Conservation (phyloP, 768 basidiomycete species). For the Tricholoma matsutake region DNA sequence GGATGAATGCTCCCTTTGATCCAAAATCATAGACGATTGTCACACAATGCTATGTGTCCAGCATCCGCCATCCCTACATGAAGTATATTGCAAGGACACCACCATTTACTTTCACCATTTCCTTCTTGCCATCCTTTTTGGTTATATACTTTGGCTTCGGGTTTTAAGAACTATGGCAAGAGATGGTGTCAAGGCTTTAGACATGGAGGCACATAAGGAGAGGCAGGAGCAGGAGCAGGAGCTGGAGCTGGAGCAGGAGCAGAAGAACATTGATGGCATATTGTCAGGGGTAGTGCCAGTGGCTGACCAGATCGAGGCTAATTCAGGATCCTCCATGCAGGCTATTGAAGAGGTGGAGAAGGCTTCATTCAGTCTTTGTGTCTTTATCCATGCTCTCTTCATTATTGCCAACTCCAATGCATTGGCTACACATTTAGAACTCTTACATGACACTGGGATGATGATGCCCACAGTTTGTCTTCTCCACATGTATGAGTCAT, state of each 20-base stretch:
- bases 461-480: background rate
- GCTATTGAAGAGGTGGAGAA: background rate
- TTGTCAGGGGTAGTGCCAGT: background rate
- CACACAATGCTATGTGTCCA: background rate
- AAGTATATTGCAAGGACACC: background rate
- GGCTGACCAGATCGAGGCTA: background rate
- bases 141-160: background rate
- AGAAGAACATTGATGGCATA: background rate
- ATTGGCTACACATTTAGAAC: background rate
- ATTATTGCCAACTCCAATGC: background rate
- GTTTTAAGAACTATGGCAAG: background rate
- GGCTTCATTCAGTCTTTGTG: background rate
- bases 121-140: background rate
- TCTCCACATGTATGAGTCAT: background rate
- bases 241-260: background rate
- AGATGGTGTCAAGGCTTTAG: background rate
- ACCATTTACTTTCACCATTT: background rate
- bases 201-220: background rate
- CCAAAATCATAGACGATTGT: background rate
- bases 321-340: background rate
- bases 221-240: no score
- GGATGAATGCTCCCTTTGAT: background rate
- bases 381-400: background rate
- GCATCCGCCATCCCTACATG: background rate
- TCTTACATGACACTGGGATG: background rate